Evolutionary conservation across 306 rosid species (phyloP).

Genomic region (Senna tora): DNA sequence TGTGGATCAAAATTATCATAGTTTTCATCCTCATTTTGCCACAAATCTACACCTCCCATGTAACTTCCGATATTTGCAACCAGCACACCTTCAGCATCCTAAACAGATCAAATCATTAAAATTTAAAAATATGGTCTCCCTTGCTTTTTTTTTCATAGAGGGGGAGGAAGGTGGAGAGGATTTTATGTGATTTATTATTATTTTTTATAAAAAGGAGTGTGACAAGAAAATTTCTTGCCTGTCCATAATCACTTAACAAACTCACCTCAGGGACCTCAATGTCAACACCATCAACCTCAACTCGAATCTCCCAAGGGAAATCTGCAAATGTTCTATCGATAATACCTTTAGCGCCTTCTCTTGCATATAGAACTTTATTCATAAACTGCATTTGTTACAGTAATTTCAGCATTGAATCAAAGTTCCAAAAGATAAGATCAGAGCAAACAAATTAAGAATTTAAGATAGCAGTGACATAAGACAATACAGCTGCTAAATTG

Average conservation of each 20-base stretch:
- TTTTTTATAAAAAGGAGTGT: conserved; percentile 3
- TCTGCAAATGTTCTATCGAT: conserved; percentile 96
- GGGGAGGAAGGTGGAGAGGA: background rate
- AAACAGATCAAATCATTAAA: conserved; percentile 40
- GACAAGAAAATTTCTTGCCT: background rate
- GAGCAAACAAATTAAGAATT: conserved; percentile 31
- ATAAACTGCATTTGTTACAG: conserved; percentile 74
- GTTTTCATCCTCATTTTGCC: conserved; percentile 96
- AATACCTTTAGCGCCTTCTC: conserved; percentile 96
- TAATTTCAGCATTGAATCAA: conserved; percentile 35
- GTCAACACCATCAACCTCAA: conserved; percentile 95
- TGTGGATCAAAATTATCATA: conserved; percentile 95
- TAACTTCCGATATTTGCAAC: conserved; percentile 99
- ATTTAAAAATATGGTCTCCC: conserved; percentile 5
- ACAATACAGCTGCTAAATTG: conserved; percentile 1
- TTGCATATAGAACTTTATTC: conserved; percentile 98
- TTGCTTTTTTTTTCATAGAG: background rate
- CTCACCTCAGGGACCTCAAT: conserved; percentile 99
- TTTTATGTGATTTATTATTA: background rate
- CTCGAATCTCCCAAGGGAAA: conserved; percentile 92
- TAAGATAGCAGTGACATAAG: conserved; percentile 28
- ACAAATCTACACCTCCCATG: conserved; percentile 99
- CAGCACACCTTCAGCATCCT: conserved; percentile 99
- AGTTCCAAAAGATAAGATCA: conserved; percentile 25
- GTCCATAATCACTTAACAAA: conserved; percentile 6